Percentiles rank a stretch among this genome's conserved stretches.
These are phyloP conservation scores for Colletotrichum nymphaeae DNA, from an alignment of 2,329 filamentous ascomycete genomes.

Conservation along the genomic window DNA sequence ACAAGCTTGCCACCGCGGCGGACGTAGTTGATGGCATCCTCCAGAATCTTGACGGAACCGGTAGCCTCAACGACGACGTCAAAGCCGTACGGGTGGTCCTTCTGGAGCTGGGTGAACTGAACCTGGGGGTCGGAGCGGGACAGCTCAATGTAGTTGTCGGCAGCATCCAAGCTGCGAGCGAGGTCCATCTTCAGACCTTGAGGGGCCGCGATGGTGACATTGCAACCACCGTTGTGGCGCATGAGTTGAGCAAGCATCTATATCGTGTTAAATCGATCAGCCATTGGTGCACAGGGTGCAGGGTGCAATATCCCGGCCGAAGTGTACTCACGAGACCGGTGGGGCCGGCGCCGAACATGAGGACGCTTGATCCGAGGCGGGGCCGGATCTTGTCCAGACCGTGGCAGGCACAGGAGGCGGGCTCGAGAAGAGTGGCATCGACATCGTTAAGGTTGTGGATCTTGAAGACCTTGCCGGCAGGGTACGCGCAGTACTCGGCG, in stretches of 20 bases:
- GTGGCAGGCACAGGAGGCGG: slow-evolving; percentile 78
- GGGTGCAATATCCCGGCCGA: background rate
- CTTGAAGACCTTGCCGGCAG: slow-evolving; percentile 69
- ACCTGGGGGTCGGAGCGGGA: slow-evolving; percentile 64
- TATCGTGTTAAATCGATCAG: background rate
- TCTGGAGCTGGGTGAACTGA: slow-evolving; percentile 72
- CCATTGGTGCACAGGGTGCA: background rate
- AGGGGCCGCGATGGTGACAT: slow-evolving; percentile 77
- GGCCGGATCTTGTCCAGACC: slow-evolving; percentile 76
- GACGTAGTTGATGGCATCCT: slow-evolving; percentile 78
- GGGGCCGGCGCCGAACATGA: slow-evolving; percentile 75
- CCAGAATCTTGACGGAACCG: slow-evolving; percentile 75
- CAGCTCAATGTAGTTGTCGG: slow-evolving; percentile 65
- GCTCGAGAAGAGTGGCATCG: slow-evolving; percentile 78
- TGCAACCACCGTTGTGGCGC: slow-evolving; percentile 74
- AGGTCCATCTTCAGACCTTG: slow-evolving; percentile 78
- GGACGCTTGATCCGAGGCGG: slow-evolving; percentile 72
- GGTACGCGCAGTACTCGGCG: slow-evolving; percentile 73
- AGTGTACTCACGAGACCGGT: slow-evolving; percentile 66
- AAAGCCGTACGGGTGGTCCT: slow-evolving; percentile 77
- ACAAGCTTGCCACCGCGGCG: slow-evolving; percentile 78
- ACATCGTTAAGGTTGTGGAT: slow-evolving; percentile 74
- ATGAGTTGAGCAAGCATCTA: slow-evolving; percentile 70
- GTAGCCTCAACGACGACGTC: slow-evolving; percentile 76
- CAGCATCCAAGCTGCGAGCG: slow-evolving; percentile 67